These are phyloP conservation scores for Podospora conica DNA, from an alignment of 495 filamentous ascomycete species.

Conservation along the genomic window DNA sequence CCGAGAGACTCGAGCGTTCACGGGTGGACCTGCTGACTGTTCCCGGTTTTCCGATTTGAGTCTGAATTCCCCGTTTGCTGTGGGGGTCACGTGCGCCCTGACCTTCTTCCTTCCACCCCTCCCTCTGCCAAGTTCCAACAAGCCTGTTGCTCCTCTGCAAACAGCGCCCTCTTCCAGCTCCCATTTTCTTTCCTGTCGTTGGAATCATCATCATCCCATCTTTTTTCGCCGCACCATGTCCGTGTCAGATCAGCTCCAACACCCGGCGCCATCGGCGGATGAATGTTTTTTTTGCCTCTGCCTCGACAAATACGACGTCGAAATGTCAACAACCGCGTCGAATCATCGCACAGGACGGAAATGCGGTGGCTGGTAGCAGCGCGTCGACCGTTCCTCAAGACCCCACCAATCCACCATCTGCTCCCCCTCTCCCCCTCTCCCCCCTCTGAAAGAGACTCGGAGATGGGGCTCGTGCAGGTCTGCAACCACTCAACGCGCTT, in stretches of 20 bases:
- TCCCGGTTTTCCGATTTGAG: background rate
- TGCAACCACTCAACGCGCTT: slow-evolving; percentile 23
- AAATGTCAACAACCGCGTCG: background rate
- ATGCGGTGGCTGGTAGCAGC: slow-evolving; percentile 30
- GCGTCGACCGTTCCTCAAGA: slow-evolving; percentile 17
- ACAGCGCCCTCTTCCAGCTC: background rate
- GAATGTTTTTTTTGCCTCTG: background rate
- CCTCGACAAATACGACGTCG: background rate
- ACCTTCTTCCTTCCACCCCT: no score
- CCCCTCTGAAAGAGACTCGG: slow-evolving; percentile 1
- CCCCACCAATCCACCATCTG: slow-evolving; percentile 7
- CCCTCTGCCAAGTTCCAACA: background rate
- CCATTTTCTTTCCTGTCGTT: background rate
- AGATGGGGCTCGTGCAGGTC: slow-evolving; percentile 18
- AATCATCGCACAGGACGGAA: slow-evolving; percentile 15
- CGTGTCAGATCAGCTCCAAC: background rate
- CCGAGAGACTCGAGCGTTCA: background rate
- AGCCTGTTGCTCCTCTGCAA: background rate
- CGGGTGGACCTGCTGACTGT: background rate
- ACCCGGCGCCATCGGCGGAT: background rate
- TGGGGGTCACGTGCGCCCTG: background rate
- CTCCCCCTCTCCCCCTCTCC: background rate
- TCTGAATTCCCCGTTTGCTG: background rate
- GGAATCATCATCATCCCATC: no score
- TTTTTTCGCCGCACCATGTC: background rate